phyloP scores from a whole-genome alignment of 75 land plant species.

The Sequoia sempervirens region DNA sequence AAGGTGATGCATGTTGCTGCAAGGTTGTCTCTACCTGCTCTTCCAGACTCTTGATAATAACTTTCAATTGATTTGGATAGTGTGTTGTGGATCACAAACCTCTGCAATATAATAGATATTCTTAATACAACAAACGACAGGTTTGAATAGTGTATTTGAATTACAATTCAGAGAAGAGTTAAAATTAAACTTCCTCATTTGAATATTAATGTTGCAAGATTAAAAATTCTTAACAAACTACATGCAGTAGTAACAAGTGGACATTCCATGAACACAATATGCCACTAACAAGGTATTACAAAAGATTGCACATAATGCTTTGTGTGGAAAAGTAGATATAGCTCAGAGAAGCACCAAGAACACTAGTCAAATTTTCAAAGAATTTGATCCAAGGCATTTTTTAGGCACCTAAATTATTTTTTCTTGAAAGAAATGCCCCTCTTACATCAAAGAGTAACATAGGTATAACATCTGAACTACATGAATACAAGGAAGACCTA shows the following conservation, averaged over 20 bases:
- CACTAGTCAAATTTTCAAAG: background rate
- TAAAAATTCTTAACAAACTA: background rate
- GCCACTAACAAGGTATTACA: background rate
- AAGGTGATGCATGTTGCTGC: conserved; percentile 66
- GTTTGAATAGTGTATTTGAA: background rate
- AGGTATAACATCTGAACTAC: background rate
- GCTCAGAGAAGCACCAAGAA: background rate
- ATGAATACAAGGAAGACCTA: background rate
- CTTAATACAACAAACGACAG: background rate
- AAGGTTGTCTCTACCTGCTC: conserved; percentile 79
- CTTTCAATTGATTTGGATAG: conserved; percentile 89
- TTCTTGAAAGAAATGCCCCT: background rate
- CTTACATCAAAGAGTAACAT: background rate
- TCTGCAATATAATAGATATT: conserved; percentile 33
- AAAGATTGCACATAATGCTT: background rate
- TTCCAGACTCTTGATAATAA: conserved; percentile 95
- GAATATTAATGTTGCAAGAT: background rate
- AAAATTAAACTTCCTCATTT: background rate
- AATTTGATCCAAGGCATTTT: background rate
- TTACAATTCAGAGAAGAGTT: background rate
- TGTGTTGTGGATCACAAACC: conserved; percentile 85
- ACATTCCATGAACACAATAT: background rate
- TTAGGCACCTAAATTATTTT: background rate
- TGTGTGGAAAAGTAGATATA: background rate
- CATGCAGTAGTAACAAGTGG: background rate